Evolutionary conservation across 2,329 filamentous ascomycete genomes (phyloP).

Genomic region (Venturia carpophila): DNA sequence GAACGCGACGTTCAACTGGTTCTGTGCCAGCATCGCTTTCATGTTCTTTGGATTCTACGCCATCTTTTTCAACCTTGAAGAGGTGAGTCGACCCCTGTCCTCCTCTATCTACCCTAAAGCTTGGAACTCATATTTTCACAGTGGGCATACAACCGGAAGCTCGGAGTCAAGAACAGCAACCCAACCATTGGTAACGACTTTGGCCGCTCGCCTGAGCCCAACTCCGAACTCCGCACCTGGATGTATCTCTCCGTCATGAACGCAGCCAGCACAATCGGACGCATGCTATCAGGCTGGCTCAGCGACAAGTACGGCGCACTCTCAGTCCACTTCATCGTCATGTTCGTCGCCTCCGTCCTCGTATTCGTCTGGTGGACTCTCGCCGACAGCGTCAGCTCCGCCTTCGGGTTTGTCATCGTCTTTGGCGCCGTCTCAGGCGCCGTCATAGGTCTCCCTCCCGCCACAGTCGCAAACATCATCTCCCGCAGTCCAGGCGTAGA

Average conservation of each 20-base stretch:
- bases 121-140: conserved; percentile 19
- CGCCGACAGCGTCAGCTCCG: conserved; percentile 30
- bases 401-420: conserved; percentile 41
- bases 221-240: conserved; percentile 37
- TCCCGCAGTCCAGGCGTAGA: conserved; percentile 24
- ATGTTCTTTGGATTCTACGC: conserved; percentile 47
- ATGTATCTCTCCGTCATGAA: conserved; percentile 46
- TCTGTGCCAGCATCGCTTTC: conserved; percentile 38
- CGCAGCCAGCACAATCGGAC: conserved; percentile 40
- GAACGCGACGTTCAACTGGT: conserved; percentile 38
- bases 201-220: conserved; percentile 13
- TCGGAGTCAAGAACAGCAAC: conserved; percentile 32
- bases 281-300: conserved; percentile 38
- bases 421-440: conserved; percentile 43
- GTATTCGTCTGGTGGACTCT: conserved; percentile 39
- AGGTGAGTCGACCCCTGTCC: conserved; percentile 27
- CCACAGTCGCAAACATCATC: conserved; percentile 35
- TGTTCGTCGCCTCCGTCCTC: conserved; percentile 36
- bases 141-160: conserved; percentile 40
- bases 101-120: too few species aligned
- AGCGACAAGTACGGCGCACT: conserved; percentile 40
- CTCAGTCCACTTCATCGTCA: conserved; percentile 39
- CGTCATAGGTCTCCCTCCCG: conserved; percentile 44
- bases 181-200: conserved; percentile 18
- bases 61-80: conserved; percentile 47